phyloP scores from a whole-genome alignment of 768 basidiomycete genomes.

The Polyporus arcularius region DNA sequence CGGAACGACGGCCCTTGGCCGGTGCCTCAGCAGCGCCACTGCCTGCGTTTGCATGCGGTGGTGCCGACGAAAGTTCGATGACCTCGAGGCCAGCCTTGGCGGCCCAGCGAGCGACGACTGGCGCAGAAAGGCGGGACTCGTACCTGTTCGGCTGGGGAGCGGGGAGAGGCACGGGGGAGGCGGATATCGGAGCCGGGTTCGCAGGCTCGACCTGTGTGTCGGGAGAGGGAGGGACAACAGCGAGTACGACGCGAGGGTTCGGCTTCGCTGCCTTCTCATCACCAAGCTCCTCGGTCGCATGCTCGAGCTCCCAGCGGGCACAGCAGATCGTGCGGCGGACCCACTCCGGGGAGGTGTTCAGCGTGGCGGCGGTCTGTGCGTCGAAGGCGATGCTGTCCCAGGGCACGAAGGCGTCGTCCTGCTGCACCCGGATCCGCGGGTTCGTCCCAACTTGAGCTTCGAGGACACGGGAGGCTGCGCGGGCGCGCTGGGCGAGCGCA shows the following conservation, averaged over 20 bases:
- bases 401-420: constrained; percentile 78
- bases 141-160: constrained; percentile 59
- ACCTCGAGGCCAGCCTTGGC: constrained; percentile 57
- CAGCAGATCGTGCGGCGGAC: constrained; percentile 83
- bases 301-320: constrained; percentile 71
- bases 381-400: constrained; percentile 74
- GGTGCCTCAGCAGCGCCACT: neutral
- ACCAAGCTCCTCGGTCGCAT: constrained; percentile 38
- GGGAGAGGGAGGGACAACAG: constrained; percentile 39
- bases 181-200: constrained; percentile 15
- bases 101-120: constrained; percentile 69
- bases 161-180: constrained; percentile 66
- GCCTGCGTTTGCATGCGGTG: constrained; percentile 9
- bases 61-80: constrained; percentile 52
- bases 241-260: constrained; percentile 59
- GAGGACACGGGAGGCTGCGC: constrained; percentile 84
- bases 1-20: constrained; percentile 21
- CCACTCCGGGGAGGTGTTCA: constrained; percentile 73
- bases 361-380: constrained; percentile 33
- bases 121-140: constrained; percentile 66
- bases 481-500: constrained; percentile 76
- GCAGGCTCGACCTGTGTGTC: constrained; percentile 19
- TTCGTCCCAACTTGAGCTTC: constrained; percentile 87
- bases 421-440: constrained; percentile 77
- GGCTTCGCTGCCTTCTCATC: constrained; percentile 14